Percentiles rank a stretch among this genome's conserved stretches.
Evolutionary conservation across 1,284 basidiomycete genomes (phyloP).

Genomic region (Macrocystidia cucumis): DNA sequence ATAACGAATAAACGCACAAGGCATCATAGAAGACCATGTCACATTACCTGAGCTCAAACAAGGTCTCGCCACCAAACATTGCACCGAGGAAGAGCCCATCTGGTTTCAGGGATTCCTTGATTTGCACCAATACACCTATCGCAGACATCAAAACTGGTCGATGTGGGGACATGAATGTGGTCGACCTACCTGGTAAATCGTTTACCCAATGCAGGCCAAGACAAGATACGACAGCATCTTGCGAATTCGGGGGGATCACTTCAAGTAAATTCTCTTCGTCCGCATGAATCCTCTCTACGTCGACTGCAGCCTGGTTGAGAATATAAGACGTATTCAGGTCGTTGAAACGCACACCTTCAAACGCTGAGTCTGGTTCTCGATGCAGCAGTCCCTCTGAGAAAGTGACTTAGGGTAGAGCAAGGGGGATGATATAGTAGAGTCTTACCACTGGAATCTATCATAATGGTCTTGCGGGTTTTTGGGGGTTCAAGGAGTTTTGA

Average conservation of each 20-base stretch:
- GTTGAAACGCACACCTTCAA: slow-evolving; percentile 50
- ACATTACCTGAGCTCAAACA: slow-evolving; percentile 84
- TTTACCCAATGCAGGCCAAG: slow-evolving; percentile 97
- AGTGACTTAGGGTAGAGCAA: slow-evolving; percentile 1
- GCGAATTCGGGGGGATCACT: slow-evolving; percentile 60
- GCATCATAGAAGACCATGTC: neutral
- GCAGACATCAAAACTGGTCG: slow-evolving; percentile 3
- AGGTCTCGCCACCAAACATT: slow-evolving; percentile 92
- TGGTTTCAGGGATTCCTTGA: slow-evolving; percentile 78
- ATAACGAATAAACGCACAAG: neutral
- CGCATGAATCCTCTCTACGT: slow-evolving; percentile 61
- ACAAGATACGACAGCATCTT: slow-evolving; percentile 91
- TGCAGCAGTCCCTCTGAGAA: slow-evolving; percentile 52
- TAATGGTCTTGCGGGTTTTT: slow-evolving; percentile 69
- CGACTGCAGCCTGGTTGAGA: slow-evolving; percentile 47
- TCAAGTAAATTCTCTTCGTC: slow-evolving; percentile 76
- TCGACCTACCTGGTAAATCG: slow-evolving; percentile 77
- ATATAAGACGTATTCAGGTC: slow-evolving; percentile 6
- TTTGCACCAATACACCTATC: slow-evolving; percentile 83
- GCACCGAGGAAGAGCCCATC: slow-evolving; percentile 95
- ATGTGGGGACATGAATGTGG: slow-evolving; percentile 1
- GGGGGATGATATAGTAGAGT: neutral
- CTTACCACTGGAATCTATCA: slow-evolving; percentile 86
- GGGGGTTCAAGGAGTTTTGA: slow-evolving; percentile 75
- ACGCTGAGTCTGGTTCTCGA: slow-evolving; percentile 68